These are phyloP conservation scores for Sporothrix protearum DNA, from an alignment of 2,329 filamentous ascomycete species.

Conservation along the genomic window DNA sequence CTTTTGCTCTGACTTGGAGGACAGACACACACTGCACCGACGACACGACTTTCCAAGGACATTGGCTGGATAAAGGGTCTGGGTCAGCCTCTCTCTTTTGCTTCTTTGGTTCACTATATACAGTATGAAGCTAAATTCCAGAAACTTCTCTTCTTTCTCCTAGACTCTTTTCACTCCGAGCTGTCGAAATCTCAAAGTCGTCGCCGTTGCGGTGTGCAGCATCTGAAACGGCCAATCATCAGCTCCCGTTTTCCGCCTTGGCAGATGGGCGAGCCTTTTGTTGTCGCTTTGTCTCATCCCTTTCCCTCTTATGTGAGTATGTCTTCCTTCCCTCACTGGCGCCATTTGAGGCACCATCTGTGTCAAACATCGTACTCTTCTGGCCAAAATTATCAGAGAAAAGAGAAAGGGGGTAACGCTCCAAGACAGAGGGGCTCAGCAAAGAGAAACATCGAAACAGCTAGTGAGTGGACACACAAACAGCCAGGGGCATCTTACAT, in stretches of 20 bases:
- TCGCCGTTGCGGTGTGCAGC: slow-evolving; percentile 6
- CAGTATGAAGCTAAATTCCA: no score
- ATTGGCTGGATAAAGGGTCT: background rate
- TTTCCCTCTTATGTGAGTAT: background rate
- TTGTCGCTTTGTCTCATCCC: background rate
- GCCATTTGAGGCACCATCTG: slow-evolving; percentile 25
- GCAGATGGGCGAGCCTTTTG: slow-evolving; percentile 3
- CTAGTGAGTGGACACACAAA: background rate
- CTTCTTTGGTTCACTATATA: background rate
- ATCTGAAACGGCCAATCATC: slow-evolving; percentile 31
- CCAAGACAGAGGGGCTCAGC: background rate
- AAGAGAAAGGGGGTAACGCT: slow-evolving; percentile 2
- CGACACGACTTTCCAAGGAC: background rate
- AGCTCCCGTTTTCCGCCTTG: slow-evolving; percentile 30
- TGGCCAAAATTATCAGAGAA: background rate
- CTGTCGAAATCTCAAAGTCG: background rate
- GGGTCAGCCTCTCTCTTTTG: background rate
- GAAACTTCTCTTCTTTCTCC: background rate
- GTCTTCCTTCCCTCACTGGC: background rate
- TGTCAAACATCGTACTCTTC: slow-evolving; percentile 23
- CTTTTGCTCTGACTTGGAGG: background rate
- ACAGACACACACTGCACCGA: slow-evolving; percentile 8
- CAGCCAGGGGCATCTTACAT: background rate
- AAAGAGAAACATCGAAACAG: slow-evolving; percentile 19
- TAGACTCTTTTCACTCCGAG: no score